Percentiles rank a stretch among this genome's conserved stretches.
Evolutionary conservation across 1,284 basidiomycete species (phyloP).

Genomic region (Takashimella koratensis): DNA sequence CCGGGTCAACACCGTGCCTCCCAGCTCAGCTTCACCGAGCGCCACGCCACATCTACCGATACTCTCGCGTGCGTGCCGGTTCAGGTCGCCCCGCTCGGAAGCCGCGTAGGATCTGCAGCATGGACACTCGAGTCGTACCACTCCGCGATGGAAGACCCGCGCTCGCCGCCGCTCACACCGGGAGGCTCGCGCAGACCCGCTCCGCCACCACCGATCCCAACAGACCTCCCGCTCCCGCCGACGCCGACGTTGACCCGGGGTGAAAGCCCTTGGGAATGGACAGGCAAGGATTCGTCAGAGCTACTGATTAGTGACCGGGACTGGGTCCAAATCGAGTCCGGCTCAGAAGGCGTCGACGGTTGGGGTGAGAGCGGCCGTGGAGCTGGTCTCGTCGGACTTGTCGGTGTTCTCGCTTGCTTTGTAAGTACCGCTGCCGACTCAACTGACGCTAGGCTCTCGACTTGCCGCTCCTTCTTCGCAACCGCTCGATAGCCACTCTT

Average conservation of each 20-base stretch:
- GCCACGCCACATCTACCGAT: neutral
- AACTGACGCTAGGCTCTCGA: slow-evolving; percentile 20
- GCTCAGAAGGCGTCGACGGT: slow-evolving; percentile 19
- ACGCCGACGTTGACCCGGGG: slow-evolving; percentile 26
- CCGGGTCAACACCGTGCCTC: slow-evolving; percentile 7
- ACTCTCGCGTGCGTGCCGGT: neutral
- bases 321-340: slow-evolving; percentile 27
- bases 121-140: slow-evolving; percentile 31
- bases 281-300: slow-evolving; percentile 30
- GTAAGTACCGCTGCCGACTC: slow-evolving; percentile 26
- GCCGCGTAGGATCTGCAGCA: slow-evolving; percentile 1
- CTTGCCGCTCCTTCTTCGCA: slow-evolving; percentile 21
- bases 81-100: neutral
- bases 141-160: slow-evolving; percentile 8
- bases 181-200: slow-evolving; percentile 24
- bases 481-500: slow-evolving; percentile 10
- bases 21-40: slow-evolving; percentile 14
- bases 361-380: slow-evolving; percentile 26
- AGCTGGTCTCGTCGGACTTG: slow-evolving; percentile 23
- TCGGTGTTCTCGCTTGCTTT: slow-evolving; percentile 18
- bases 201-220: slow-evolving; percentile 33
- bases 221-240: slow-evolving; percentile 32
- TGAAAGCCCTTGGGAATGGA: slow-evolving; percentile 20
- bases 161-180: neutral
- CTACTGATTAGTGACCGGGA: slow-evolving; percentile 25